Evolutionary conservation across 108 stramenopile genomes (phyloP).

Genomic region (Nannochloropsis salina): DNA sequence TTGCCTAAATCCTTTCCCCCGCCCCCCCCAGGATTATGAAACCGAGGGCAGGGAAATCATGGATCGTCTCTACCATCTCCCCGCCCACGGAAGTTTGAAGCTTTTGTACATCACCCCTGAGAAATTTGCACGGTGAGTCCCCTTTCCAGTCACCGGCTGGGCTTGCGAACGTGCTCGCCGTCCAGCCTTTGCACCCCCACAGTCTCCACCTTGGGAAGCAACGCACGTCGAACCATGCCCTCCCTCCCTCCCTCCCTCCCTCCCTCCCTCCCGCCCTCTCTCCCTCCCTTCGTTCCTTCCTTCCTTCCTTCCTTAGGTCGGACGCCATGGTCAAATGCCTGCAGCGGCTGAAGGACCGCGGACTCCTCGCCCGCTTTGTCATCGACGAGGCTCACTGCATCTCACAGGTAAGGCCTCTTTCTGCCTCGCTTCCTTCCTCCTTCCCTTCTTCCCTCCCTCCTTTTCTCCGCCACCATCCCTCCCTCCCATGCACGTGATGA

Average conservation of each 20-base stretch:
- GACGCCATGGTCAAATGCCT: slow-evolving; percentile 65
- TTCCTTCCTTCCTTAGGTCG: not conserved
- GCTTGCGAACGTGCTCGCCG: too few relatives aligned
- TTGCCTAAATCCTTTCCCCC: slow-evolving; percentile 59
- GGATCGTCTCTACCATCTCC: not conserved
- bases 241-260: slow-evolving; percentile 9
- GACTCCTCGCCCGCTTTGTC: slow-evolving; percentile 89
- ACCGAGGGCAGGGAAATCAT: not conserved
- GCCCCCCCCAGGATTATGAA: slow-evolving; percentile 31
- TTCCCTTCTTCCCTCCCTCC: slow-evolving; percentile 46
- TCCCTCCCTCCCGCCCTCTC: not conserved
- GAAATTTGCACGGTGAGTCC: slow-evolving; percentile 60
- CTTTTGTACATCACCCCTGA: slow-evolving; percentile 97
- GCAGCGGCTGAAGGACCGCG: slow-evolving; percentile 57
- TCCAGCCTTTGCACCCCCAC: too few relatives aligned
- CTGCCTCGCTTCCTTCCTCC: slow-evolving; percentile 66
- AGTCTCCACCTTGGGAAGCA: too few relatives aligned
- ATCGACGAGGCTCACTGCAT: slow-evolving; percentile 96
- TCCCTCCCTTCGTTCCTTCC: not conserved
- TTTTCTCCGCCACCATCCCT: not conserved
- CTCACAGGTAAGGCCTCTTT: slow-evolving; percentile 26
- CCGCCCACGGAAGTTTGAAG: slow-evolving; percentile 74
- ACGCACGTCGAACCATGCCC: too few relatives aligned
- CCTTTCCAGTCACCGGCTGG: too few relatives aligned
- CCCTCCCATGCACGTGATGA: too few relatives aligned